Base-by-base conservation (phyloP, 768 basidiomycete species). In the Trametes gibbosa region DNA sequence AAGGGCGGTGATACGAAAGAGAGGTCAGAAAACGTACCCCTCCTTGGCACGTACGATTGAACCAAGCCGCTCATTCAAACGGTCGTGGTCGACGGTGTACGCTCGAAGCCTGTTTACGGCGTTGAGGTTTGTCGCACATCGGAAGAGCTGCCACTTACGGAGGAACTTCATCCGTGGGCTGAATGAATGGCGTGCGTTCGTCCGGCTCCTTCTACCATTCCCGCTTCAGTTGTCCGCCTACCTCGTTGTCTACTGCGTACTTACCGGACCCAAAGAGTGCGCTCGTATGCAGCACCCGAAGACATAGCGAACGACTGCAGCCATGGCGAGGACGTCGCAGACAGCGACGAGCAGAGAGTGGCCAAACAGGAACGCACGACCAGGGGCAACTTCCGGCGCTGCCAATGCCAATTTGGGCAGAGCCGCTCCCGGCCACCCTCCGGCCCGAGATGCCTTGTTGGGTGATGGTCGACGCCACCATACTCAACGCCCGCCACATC, bases 21-120 rank as follows among this genome's bases (percentile, higher is more conserved):
- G 42, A 29, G 37, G 21, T 41, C 37, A 40, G 42, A 52, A 55
- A 9, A 74, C 79, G 59, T 58, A 85, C 86, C 83, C 79, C 72
- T 86, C 83, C 66, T 83, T 85, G 2, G 80, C 70, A 4, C 83
- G 81, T 25, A 87, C 84, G 32, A 87, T 85, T 9, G 76, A 72
- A 3, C 77, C 74, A 50, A 86, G 70, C 23, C 81, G 72, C 37
- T 81, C 81, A 66, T 80, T 81, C 63, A 83, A 65, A 40, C 73
- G 76, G 51, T 80, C 78, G 39, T 82, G 78, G 68, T 84, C 79
- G 34, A 81, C 59, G 8, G 68, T 65, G 32, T 70, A 68, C 49
- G 59, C 63, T 10, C 62, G 58, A 9, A 59, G 32, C 12, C 61
- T 66, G 23, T 5, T 16, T 7, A 12, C 10, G 14, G n/a, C n/a